These are phyloP conservation scores for Fraxinus americana DNA, from an alignment of 257 asterid species.

Conservation along the genomic window DNA sequence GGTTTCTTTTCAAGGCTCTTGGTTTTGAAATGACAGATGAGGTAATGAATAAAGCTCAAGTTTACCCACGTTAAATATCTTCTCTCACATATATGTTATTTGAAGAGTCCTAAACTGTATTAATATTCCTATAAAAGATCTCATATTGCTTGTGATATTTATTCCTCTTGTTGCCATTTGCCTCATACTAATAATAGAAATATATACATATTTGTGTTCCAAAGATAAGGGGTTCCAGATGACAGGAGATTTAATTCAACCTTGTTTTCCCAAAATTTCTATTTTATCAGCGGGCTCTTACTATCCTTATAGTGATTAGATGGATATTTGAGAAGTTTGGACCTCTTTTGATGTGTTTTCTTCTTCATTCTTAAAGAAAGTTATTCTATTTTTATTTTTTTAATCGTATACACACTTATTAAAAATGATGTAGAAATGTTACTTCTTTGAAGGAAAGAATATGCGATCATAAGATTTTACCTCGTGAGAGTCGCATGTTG, in stretches of 20 bases:
- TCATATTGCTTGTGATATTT: not conserved
- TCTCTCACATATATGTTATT: not conserved
- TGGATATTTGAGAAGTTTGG: not conserved
- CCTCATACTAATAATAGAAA: not conserved
- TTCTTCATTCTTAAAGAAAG: not conserved
- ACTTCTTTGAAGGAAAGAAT: not conserved
- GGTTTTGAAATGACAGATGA: slow-evolving; percentile 96
- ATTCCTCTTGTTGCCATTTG: not conserved
- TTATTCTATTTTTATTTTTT: not conserved
- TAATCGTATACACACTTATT: not conserved
- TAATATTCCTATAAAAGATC: not conserved
- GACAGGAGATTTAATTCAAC: not conserved
- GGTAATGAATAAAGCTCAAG: slow-evolving; percentile 46
- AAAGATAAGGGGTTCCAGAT: not conserved
- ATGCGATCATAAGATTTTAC: not conserved
- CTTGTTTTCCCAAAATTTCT: not conserved
- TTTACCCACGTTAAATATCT: slow-evolving; percentile 11
- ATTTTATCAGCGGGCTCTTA: not conserved
- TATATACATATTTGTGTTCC: not conserved
- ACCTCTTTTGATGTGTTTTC: not conserved
- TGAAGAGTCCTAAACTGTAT: not conserved
- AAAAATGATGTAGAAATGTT: not conserved
- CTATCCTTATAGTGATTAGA: not conserved
- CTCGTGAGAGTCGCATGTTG: not conserved
- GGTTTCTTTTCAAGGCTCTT: slow-evolving; percentile 75